A percentile compares a stretch with the other conserved stretches of the same genome.
Conservation (phyloP, 2,329 filamentous ascomycete species). For the Emericellopsis cladophorae region DNA sequence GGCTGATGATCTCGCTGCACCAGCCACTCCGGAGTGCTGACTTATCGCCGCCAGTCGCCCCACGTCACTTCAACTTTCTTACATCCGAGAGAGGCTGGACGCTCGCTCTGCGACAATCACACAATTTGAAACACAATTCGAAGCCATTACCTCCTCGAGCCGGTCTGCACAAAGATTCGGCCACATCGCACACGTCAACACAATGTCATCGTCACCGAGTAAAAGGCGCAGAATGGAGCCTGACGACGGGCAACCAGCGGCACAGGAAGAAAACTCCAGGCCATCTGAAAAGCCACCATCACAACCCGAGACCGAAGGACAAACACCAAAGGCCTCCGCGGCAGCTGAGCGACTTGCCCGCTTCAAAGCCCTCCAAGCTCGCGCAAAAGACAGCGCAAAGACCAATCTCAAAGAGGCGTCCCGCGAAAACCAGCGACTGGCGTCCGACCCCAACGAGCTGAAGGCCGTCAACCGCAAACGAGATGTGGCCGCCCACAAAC, state of each 20-base stretch:
- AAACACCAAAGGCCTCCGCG: conserved; percentile 23
- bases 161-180: background rate
- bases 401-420: conserved; percentile 76
- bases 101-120: no score
- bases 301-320: background rate
- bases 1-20: background rate
- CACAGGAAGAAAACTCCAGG: background rate
- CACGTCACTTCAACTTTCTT: background rate
- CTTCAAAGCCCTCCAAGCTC: conserved; percentile 78
- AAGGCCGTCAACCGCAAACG: conserved; percentile 72
- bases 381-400: conserved; percentile 58
- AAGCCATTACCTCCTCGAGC: background rate
- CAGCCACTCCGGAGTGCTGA: background rate
- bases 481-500: conserved; percentile 80
- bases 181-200: background rate
- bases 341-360: conserved; percentile 60
- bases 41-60: background rate
- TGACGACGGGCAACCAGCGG: no score
- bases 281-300: background rate
- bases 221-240: background rate
- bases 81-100: background rate
- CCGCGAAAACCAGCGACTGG: conserved; percentile 67
- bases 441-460: conserved; percentile 66
- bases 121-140: background rate
- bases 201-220: background rate